These are phyloP conservation scores for Aphanomyces cochlioides DNA, from an alignment of 352 stramenopile genomes.

Conservation along the genomic window DNA sequence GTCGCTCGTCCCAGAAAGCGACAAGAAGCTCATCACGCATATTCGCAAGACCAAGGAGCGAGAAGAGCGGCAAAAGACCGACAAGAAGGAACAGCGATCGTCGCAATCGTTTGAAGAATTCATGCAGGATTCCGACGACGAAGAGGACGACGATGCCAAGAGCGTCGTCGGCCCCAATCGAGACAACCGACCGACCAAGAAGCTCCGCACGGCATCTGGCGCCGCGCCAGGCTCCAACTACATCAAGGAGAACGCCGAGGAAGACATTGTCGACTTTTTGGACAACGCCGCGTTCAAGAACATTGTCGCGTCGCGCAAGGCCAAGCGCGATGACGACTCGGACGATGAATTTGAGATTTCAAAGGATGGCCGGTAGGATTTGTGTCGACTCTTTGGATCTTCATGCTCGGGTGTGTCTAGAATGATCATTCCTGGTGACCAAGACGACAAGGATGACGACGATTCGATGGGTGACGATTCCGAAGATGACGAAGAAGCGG, in stretches of 20 bases:
- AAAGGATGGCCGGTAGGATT: conserved; percentile 86
- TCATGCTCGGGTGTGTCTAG: conserved; percentile 32
- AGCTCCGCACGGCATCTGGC: conserved; percentile 55
- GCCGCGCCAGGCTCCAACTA: conserved; percentile 51
- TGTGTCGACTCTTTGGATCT: conserved; percentile 29
- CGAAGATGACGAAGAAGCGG: conserved; percentile 44
- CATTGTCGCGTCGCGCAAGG: conserved; percentile 54
- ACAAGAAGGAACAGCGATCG: conserved; percentile 55
- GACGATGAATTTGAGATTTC: conserved; percentile 86
- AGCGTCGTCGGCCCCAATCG: conserved; percentile 53
- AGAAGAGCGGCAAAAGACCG: conserved; percentile 83
- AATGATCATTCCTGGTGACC: conserved; percentile 78
- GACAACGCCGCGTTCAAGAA: conserved; percentile 89
- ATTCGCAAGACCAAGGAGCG: conserved; percentile 94
- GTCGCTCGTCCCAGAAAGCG: conserved; percentile 84
- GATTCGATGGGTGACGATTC: conserved; percentile 49
- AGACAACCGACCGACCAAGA: conserved; percentile 56
- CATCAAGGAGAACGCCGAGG: conserved; percentile 70
- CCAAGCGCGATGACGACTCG: conserved; percentile 56
- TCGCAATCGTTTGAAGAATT: conserved; percentile 50
- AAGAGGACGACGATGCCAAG: conserved; percentile 45
- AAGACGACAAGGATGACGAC: conserved; percentile 50
- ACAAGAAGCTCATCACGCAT: conserved; percentile 91
- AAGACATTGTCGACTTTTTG: conserved; percentile 92
- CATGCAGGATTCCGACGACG: conserved; percentile 80